Base-by-base conservation (phyloP, 352 stramenopile genomes). In the Phytopythium mirpurense region DNA sequence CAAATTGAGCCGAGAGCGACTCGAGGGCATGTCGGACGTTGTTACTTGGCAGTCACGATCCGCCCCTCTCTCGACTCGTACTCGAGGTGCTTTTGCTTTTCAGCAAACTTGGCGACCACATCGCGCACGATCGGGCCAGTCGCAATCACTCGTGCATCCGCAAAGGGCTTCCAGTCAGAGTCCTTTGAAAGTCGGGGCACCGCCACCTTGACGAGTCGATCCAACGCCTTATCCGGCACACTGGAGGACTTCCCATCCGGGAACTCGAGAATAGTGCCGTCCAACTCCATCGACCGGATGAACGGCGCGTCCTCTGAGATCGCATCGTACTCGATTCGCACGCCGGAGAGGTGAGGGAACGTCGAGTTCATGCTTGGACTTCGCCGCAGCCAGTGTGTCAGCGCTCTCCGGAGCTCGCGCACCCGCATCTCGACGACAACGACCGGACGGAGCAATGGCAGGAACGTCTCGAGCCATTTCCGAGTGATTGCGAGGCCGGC, bases 331-430 rank as follows among this genome's bases (percentile, higher is more conserved):
- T 69, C 51, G 10, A 73, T 45, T 10, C 53, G 62, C 41, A 88
- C 59, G 43, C 70, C 73, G 7, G 84, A 92, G 47, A 94, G 58
- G 43, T 95, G 83, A 24, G 86, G 84, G 42, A 83, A 86, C 5
- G 78, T 86, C 6, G 82, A 84, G 49, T 70, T 89, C 60, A 88
- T 73, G 19, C 58, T 65, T 31, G 75, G 76, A 38, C 76, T 83
- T 19, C 68, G 66, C 32, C 61, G 66, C 44, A 96, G 47, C 74
- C 90, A 84, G 49, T 89, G 72, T 12, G 65, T 60, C 26, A 96
- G 64, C 14, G 72, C 84, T 5, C 54, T 34, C 23, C 70, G 70
- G 12, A 96, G 60, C 36, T 80, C 44, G 5, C 46, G 9, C 23
- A 77, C 60, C 7, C 59, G n/a, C 42, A 95, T 60, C 47, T 78